Evolutionary conservation across 306 rosid species (phyloP).

Genomic region (Prunus mume): DNA sequence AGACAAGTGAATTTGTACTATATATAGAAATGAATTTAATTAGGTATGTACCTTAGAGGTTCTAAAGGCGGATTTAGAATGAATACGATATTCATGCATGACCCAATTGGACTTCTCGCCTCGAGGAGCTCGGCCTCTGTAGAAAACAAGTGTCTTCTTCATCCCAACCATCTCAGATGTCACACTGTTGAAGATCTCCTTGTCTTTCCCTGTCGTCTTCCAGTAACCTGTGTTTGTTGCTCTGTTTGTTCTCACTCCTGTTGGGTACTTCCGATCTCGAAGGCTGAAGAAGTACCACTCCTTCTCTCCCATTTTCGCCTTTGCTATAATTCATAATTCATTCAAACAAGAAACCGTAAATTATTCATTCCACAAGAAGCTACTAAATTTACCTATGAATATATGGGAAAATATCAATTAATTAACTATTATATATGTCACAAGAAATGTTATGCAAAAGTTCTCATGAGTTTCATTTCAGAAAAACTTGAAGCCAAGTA

Average conservation of each 20-base stretch:
- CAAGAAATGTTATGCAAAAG: conserved; percentile 3
- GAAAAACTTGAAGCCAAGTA: not conserved
- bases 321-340: conserved; percentile 38
- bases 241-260: conserved; percentile 86
- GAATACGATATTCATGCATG: conserved; percentile 92
- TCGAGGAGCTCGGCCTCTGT: conserved; percentile 94
- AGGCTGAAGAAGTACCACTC: conserved; percentile 95
- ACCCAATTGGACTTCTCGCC: conserved; percentile 95
- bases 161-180: conserved; percentile 77
- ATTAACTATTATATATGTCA: not conserved
- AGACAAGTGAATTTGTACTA: no score
- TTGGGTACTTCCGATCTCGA: conserved; percentile 88
- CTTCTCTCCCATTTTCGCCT: conserved; percentile 94
- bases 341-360: not conserved
- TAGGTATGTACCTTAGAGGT: conserved; percentile 48
- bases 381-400: not conserved
- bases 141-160: conserved; percentile 93
- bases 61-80: conserved; percentile 60
- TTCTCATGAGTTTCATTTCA: not conserved
- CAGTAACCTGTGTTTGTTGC: conserved; percentile 93
- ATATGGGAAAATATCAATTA: not conserved
- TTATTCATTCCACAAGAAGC: not conserved
- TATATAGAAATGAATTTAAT: not conserved
- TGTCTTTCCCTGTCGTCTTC: conserved; percentile 96
- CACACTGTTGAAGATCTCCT: conserved; percentile 60